Evolutionary conservation across 768 basidiomycete genomes (phyloP).

Genomic region (Collybia mongolica): DNA sequence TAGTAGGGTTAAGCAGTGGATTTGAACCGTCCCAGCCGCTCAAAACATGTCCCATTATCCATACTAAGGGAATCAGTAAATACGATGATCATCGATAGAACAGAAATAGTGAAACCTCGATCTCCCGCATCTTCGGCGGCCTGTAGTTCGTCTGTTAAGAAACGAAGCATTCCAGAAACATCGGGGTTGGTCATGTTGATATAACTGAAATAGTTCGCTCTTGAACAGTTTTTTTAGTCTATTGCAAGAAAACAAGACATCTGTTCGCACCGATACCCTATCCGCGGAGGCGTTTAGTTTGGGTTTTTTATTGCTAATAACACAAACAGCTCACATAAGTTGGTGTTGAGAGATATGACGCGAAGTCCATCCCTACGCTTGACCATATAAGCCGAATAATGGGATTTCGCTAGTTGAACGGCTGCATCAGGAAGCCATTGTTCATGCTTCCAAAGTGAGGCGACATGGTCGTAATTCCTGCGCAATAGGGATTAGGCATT

Average conservation of each 20-base stretch:
- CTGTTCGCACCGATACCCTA: constrained; percentile 35
- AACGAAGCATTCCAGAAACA: constrained; percentile 72
- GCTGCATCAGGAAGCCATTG: constrained; percentile 63
- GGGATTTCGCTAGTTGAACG: constrained; percentile 55
- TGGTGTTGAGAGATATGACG: constrained; percentile 74
- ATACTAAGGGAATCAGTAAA: constrained; percentile 26
- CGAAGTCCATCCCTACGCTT: constrained; percentile 63
- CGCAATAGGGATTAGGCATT: background rate
- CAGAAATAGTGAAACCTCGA: constrained; percentile 38
- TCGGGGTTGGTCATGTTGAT: constrained; percentile 72
- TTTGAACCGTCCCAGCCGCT: constrained; percentile 75
- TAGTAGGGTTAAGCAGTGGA: constrained; percentile 59
- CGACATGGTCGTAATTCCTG: constrained; percentile 79
- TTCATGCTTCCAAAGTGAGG: constrained; percentile 69
- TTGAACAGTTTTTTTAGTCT: constrained; percentile 14
- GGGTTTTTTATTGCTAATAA: too few species aligned
- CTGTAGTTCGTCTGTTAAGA: constrained; percentile 77
- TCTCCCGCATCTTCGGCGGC: constrained; percentile 77
- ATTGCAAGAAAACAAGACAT: background rate
- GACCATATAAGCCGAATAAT: constrained; percentile 76
- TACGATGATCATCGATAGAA: background rate
- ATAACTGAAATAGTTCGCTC: constrained; percentile 74
- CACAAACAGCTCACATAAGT: constrained; percentile 53
- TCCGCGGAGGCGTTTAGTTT: too few species aligned
- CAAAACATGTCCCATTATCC: constrained; percentile 57